Percentiles rank a stretch among this genome's conserved stretches.
phyloP scores from a whole-genome alignment of 2,329 filamentous ascomycete species.

The Nigrospora oryzae region DNA sequence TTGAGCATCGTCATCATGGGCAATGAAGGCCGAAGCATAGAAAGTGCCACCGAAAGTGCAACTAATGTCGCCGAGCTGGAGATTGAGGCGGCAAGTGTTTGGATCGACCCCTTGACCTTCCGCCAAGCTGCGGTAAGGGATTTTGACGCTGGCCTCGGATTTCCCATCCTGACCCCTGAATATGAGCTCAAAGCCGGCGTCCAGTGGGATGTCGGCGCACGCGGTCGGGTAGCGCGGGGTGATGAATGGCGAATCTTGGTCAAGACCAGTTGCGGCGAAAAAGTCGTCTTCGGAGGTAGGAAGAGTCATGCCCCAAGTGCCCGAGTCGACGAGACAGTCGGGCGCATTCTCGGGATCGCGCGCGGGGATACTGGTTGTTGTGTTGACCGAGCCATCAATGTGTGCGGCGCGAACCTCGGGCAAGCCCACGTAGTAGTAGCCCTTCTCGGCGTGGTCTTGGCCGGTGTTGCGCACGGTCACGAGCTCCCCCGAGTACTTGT shows the following conservation, averaged over 20 bases:
- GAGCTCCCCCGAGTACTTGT: background rate
- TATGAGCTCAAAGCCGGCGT: background rate
- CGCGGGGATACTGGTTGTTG: background rate
- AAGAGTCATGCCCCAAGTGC: background rate
- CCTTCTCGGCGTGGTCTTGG: background rate
- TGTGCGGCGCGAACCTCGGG: background rate
- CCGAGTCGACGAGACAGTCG: slow-evolving; percentile 4
- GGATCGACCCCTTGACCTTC: background rate
- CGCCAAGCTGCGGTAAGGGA: slow-evolving; percentile 3
- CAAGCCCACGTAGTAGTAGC: slow-evolving; percentile 3
- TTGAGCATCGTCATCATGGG: background rate
- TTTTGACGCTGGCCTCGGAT: background rate
- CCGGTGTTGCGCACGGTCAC: background rate
- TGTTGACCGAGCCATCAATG: background rate
- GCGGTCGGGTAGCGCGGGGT: background rate
- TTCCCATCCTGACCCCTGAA: background rate
- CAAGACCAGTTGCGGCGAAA: background rate
- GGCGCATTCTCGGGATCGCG: background rate
- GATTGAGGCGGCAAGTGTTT: background rate
- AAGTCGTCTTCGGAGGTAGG: background rate
- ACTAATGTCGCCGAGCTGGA: background rate
- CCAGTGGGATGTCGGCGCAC: slow-evolving; percentile 1
- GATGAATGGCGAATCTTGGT: background rate
- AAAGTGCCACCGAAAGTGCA: background rate
- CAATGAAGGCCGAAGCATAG: background rate